Evolutionary conservation across 352 stramenopile species (phyloP).

Genomic region (Pythium periplocum): DNA sequence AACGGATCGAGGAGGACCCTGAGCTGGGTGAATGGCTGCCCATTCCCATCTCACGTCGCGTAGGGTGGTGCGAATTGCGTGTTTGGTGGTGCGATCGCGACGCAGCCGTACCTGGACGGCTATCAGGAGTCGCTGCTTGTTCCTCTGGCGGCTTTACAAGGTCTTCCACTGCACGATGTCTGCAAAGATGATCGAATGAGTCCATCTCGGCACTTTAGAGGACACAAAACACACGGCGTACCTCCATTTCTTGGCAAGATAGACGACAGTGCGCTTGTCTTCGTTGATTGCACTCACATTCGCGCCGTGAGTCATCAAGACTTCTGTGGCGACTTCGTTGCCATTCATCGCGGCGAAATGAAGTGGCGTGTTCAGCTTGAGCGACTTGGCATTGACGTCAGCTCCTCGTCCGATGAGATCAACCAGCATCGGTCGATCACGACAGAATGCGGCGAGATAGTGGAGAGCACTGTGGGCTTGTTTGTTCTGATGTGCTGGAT

Average conservation of each 20-base stretch:
- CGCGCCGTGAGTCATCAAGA: conserved; percentile 54
- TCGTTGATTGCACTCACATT: conserved; percentile 65
- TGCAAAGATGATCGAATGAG: no score
- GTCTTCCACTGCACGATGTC: conserved; percentile 44
- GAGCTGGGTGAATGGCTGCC: no score
- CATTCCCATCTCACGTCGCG: no score
- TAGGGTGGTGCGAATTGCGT: no score
- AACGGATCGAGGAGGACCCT: conserved; percentile 5
- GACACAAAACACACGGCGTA: no score
- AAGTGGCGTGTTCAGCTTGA: conserved; percentile 70
- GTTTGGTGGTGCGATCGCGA: no score
- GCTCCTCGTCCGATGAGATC: conserved; percentile 43
- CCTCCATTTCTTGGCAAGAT: conserved; percentile 71
- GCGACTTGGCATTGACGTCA: conserved; percentile 63
- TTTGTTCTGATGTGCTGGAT: conserved; percentile 63
- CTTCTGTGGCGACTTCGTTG: conserved; percentile 54
- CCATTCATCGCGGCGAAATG: conserved; percentile 77
- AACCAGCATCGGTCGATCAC: conserved; percentile 35
- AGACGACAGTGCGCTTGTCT: conserved; percentile 70
- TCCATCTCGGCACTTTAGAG: no score
- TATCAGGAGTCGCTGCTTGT: background rate
- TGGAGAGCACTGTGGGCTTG: conserved; percentile 60
- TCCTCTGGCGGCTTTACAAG: conserved; percentile 48
- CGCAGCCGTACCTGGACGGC: no score
- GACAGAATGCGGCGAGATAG: conserved; percentile 61